A percentile compares a stretch with the other conserved stretches of the same genome.
phyloP scores from a whole-genome alignment of 2,329 filamentous ascomycete genomes.

The Exophiala spinifera region DNA sequence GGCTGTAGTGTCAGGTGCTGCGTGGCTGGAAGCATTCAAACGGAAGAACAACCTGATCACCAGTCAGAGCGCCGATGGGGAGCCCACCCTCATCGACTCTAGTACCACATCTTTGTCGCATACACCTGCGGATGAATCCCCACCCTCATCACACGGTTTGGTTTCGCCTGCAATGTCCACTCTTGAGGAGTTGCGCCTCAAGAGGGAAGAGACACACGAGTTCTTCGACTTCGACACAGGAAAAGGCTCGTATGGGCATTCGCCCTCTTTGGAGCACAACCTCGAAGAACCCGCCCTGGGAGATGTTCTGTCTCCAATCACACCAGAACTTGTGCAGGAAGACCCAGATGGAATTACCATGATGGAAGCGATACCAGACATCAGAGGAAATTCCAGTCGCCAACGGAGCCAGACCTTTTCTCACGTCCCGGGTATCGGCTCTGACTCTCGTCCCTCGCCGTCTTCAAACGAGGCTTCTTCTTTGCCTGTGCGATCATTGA shows the following conservation, averaged over 20 bases:
- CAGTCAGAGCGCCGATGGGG: conserved; percentile 53
- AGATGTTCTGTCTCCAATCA: conserved; percentile 16
- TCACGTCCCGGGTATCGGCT: conserved; percentile 44
- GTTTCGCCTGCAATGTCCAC: conserved; percentile 68
- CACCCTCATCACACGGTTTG: conserved; percentile 66
- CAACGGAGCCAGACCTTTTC: conserved; percentile 88
- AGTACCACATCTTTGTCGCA: conserved; percentile 56
- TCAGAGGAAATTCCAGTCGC: conserved; percentile 57
- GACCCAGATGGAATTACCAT: conserved; percentile 12
- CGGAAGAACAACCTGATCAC: conserved; percentile 68
- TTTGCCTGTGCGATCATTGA: conserved; percentile 28
- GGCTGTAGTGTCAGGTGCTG: conserved; percentile 54
- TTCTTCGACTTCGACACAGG: conserved; percentile 59
- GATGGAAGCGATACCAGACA: background rate
- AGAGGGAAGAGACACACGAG: conserved; percentile 55
- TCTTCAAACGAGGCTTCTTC: conserved; percentile 23
- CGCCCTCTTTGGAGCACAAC: conserved; percentile 50
- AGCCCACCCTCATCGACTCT: conserved; percentile 37
- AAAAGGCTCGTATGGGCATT: conserved; percentile 62
- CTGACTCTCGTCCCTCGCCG: conserved; percentile 47
- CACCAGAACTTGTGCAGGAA: conserved; percentile 10
- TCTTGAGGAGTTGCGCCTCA: conserved; percentile 63
- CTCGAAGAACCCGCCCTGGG: conserved; percentile 47
- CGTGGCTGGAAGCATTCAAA: conserved; percentile 95
- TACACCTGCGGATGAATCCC: conserved; percentile 66